A percentile compares a stretch with the other conserved stretches of the same genome.
Evolutionary conservation across 805 yeast genomes (phyloP).

Genomic region (Maudiozyma saulgeensis): DNA sequence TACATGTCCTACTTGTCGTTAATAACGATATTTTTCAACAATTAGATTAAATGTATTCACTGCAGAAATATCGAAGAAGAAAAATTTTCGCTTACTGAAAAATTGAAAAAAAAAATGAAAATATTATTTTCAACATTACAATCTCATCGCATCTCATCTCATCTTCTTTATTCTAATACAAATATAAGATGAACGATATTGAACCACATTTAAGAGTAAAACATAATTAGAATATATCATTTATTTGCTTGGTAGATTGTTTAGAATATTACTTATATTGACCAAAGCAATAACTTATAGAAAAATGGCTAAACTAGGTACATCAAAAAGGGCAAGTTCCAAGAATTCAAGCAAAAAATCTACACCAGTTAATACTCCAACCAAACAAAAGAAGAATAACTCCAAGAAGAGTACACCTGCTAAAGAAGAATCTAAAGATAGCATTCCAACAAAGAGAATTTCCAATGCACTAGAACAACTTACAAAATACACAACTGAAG

Average conservation of each 20-base stretch:
- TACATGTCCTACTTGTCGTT: too few relatives aligned
- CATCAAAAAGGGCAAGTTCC: constrained; percentile 2
- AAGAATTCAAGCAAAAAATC: neutral
- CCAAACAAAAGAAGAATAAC: constrained; percentile 11
- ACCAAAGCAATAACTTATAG: neutral
- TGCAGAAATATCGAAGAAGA: neutral
- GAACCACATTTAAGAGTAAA: neutral
- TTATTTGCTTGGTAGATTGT: too few relatives aligned
- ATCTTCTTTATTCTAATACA: constrained; percentile 2
- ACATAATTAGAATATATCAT: too few relatives aligned
- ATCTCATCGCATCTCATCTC: constrained; percentile 16
- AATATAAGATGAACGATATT: neutral
- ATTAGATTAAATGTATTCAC: too few relatives aligned
- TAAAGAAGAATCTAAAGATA: neutral
- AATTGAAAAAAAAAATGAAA: neutral
- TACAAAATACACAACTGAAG: constrained; percentile 38
- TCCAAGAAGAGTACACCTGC: constrained; percentile 1
- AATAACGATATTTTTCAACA: too few relatives aligned
- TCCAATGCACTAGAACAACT: constrained; percentile 56
- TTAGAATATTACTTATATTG: neutral
- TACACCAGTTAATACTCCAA: constrained; percentile 13
- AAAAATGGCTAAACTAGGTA: constrained; percentile 3
- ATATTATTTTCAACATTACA: neutral
- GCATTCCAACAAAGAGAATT: constrained; percentile 28
- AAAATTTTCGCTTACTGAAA: neutral